Conservation (phyloP, 805 yeast species). For the Cyberlindnera xylosilytica region DNA sequence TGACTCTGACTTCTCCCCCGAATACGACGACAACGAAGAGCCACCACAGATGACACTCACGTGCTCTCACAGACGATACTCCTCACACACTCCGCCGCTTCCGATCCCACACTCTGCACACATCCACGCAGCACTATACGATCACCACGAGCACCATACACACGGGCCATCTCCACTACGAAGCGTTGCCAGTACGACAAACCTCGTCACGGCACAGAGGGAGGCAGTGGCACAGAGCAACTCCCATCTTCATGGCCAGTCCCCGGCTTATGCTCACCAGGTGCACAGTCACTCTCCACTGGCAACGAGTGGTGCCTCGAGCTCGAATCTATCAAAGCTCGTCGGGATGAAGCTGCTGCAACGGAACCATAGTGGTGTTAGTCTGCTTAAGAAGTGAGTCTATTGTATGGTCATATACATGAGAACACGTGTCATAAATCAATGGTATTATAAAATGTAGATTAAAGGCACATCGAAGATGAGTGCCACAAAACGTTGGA, state of each 20-base stretch:
- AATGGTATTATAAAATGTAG: too few relatives aligned
- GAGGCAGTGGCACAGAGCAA: not conserved
- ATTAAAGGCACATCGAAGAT: too few relatives aligned
- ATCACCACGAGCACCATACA: not conserved
- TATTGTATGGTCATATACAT: too few relatives aligned
- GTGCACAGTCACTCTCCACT: slow-evolving; percentile 2
- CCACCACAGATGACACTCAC: not conserved
- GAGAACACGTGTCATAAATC: too few relatives aligned
- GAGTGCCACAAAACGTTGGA: too few relatives aligned
- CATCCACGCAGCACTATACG: not conserved
- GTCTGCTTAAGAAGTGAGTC: slow-evolving; percentile 2
- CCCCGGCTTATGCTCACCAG: not conserved
- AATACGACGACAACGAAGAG: slow-evolving; percentile 33
- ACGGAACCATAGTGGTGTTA: not conserved
- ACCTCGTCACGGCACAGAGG: not conserved
- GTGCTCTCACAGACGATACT: not conserved
- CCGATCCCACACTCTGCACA: not conserved
- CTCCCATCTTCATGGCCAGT: not conserved
- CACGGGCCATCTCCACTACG: slow-evolving; percentile 4
- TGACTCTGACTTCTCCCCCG: slow-evolving; percentile 53
- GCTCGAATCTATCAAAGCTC: slow-evolving; percentile 5
- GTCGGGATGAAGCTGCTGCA: slow-evolving; percentile 6
- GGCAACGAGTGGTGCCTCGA: not conserved
- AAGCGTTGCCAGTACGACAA: slow-evolving; percentile 3
- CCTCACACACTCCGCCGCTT: not conserved